A percentile compares a stretch with the other conserved stretches of the same genome.
These are phyloP conservation scores for Zygoascus flipseniorum DNA, from an alignment of 805 yeast species.

Conservation along the genomic window DNA sequence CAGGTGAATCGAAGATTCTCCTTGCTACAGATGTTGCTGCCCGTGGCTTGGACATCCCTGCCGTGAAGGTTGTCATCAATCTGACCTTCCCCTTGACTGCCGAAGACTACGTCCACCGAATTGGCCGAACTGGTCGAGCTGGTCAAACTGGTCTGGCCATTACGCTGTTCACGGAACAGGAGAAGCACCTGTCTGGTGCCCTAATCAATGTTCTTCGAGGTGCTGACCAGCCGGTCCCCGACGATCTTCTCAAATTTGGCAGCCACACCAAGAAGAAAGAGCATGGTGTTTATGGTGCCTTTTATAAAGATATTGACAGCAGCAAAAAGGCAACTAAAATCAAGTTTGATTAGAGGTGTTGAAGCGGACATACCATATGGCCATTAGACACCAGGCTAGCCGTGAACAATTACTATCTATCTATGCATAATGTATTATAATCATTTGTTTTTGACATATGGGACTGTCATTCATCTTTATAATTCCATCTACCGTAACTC, in stretches of 20 bases:
- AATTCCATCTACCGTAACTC: no score
- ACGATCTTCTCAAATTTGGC: slow-evolving; percentile 87
- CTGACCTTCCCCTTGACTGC: slow-evolving; percentile 93
- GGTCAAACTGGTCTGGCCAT: slow-evolving; percentile 93
- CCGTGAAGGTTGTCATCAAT: slow-evolving; percentile 90
- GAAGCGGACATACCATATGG: background rate
- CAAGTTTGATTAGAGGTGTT: slow-evolving; percentile 48
- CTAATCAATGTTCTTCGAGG: slow-evolving; percentile 85
- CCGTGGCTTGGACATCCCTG: slow-evolving; percentile 94
- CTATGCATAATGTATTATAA: background rate
- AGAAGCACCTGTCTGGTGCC: slow-evolving; percentile 93
- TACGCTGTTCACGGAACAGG: slow-evolving; percentile 93
- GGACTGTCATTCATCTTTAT: no score
- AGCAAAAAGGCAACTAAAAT: slow-evolving; percentile 78
- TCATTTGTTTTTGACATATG: background rate
- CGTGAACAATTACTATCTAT: background rate
- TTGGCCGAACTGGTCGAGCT: slow-evolving; percentile 97
- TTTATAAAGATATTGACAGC: slow-evolving; percentile 87
- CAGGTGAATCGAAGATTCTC: slow-evolving; percentile 64
- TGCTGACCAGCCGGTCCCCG: slow-evolving; percentile 94
- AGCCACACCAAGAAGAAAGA: slow-evolving; percentile 97
- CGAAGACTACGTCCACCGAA: slow-evolving; percentile 94
- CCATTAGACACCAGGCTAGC: background rate
- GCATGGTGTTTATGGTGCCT: slow-evolving; percentile 97
- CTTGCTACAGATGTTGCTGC: slow-evolving; percentile 99